Base-by-base conservation (phyloP, 306 rosid genomes). In the Aeschynomene evenia region DNA sequence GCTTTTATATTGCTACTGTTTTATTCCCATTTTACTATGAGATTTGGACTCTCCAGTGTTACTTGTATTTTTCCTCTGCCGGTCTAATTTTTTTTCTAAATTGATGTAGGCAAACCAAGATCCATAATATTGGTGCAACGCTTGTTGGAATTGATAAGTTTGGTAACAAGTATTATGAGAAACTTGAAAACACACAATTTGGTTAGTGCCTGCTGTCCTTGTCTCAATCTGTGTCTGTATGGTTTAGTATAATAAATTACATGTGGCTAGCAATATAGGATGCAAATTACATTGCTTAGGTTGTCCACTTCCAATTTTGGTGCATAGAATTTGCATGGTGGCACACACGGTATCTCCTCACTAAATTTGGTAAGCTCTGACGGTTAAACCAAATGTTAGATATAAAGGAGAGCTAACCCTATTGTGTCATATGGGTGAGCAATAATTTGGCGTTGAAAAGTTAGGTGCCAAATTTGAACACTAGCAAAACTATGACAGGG, bases 131-230 rank as follows among this genome's bases (percentile, higher is more conserved):
- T 37, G 95, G 97, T 68, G 97, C 95, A 33, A 91, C 42, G 34
- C 85, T 94, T 55, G 96, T 94, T 67, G 97, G 99, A 74, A 89
- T 91, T 77, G 99, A 94, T 83, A 85, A 91, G 68, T 71, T 84
- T 79, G 99, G 99, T 39, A 94, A 91, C 78, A 91, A 91, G 83
- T 94, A 94, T 66, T 94, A 84, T 49, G 91, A 94, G 95, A 89
- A 55, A 29, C 86, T 86, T 20, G 83, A 80, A 66, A 71, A 82
- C 71, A 51, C 36, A 39, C 96, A 87, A 67, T 84, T 46, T 79
- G 99, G 99, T 94, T 40, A 75, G 95, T 82, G 20, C 71, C 59
- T 15, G 46, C 31, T 70, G 9, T 55, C 29, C 51, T 1, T 45
- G 21, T 42, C 43, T 51, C 66, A 53, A 8, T 70, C 49, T 70